Base-by-base conservation (phyloP, 805 yeast genomes). In the Spathaspora girioi region DNA sequence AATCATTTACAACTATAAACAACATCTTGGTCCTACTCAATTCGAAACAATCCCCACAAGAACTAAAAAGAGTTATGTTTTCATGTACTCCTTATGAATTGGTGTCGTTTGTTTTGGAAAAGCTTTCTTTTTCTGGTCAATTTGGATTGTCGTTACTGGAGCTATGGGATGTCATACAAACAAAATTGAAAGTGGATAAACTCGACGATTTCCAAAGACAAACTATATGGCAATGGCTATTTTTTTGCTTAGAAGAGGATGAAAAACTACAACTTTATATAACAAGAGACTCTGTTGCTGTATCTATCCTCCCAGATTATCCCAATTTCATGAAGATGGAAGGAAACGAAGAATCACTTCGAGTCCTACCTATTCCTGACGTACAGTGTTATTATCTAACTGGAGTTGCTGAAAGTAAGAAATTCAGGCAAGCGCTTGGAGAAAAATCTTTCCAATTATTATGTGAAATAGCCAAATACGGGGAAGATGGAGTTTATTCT, bases 321-420 rank as follows among this genome's bases (percentile, higher is more conserved):
- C 23, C 48, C 7, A 54, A 56, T 1, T 63, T 67, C 45, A 15
- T 57, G 18, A 15, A 26, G 42, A 44, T 55, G 17, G 51, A 60
- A 51, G 60, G 59, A 44, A 50, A 53, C 18, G 62, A 58, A 38
- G 52, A 54, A 10, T 42, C 43, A 1, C 38, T 65, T 18, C 50
- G 63, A 27, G 58, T 74, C 4, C 54, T 58, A 15, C 80, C 86
- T 2, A 70, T 76, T 4, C 80, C 80, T 26, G 84, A 80, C 50
- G 77, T 77, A 40, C 82, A 82, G 58, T 86, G 87, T 76, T 59
- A 73, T 15, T 75, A 73, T 46, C 65, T 87, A 41, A 80, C 89
- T 0, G 88, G 87, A 2, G 58, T 65, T 1, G 70, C 66, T 18
- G 61, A 64, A 12, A 75, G 77, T 31, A 75, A 77, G 31, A 73